Evolutionary conservation across 2,329 filamentous ascomycete species (phyloP).

Genomic region (Huntiella abstrusa): DNA sequence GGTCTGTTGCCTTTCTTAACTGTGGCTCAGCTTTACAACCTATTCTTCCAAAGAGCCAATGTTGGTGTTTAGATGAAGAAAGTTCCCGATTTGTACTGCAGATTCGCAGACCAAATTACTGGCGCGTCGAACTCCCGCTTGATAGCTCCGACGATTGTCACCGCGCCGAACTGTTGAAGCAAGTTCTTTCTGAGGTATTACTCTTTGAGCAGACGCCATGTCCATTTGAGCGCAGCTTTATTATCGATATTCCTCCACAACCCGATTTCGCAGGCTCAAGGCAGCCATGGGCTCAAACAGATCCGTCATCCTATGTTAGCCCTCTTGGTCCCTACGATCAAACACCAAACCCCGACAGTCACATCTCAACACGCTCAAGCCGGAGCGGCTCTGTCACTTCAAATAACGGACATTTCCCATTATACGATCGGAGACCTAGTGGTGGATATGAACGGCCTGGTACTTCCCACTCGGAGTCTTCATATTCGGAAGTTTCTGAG

Average conservation of each 20-base stretch:
- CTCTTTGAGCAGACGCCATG: constrained; percentile 78
- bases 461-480: constrained; percentile 10
- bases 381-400: constrained; percentile 5
- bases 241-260: constrained; percentile 51
- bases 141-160: constrained; percentile 36
- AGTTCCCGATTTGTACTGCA: constrained; percentile 71
- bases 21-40: constrained; percentile 70
- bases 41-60: constrained; percentile 77
- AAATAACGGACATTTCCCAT: background rate
- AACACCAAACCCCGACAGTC: background rate
- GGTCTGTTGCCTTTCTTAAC: constrained; percentile 73
- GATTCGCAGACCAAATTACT: constrained; percentile 67
- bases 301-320: constrained; percentile 5
- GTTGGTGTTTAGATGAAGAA: constrained; percentile 77
- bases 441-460: constrained; percentile 5
- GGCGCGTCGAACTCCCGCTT: constrained; percentile 66
- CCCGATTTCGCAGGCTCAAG: constrained; percentile 18
- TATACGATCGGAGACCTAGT: constrained; percentile 1
- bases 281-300: constrained; percentile 6
- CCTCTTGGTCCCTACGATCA: constrained; percentile 10
- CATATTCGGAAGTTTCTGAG: constrained; percentile 8
- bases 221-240: constrained; percentile 64
- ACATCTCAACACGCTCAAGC: background rate
- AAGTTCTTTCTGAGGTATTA: constrained; percentile 51
- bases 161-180: constrained; percentile 47